Conservation (phyloP, 1,139 yeast species). For the Yamadazyma spencermartinsiae region DNA sequence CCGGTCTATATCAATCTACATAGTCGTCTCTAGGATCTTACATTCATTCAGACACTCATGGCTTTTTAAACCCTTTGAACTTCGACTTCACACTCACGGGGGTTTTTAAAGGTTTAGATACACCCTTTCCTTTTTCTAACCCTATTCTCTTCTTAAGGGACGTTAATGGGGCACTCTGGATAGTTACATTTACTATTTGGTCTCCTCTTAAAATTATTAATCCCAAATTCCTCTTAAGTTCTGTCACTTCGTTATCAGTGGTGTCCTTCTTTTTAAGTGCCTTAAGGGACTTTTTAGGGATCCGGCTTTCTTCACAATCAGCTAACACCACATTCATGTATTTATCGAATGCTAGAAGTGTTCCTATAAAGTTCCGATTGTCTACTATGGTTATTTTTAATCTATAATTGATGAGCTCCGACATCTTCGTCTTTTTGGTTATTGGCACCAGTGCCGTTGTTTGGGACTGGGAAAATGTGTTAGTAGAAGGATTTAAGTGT, state of each 20-base stretch:
- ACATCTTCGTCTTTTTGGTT: conserved; percentile 52
- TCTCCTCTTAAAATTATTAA: conserved; percentile 86
- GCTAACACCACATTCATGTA: conserved; percentile 84
- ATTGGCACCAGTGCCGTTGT: conserved; percentile 4
- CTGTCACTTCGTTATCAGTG: conserved; percentile 28
- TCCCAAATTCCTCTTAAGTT: conserved; percentile 75
- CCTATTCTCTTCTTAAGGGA: conserved; percentile 45
- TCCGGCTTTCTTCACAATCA: conserved; percentile 82
- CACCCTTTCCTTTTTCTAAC: conserved; percentile 47
- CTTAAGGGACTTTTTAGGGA: conserved; percentile 58
- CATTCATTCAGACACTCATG: too few species aligned
- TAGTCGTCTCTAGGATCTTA: too few species aligned
- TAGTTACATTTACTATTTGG: conserved; percentile 77
- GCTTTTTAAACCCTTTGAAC: conserved; percentile 14
- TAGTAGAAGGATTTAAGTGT: conserved; percentile 3
- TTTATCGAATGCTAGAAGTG: conserved; percentile 83
- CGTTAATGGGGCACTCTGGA: conserved; percentile 74
- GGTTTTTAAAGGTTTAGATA: conserved; percentile 40
- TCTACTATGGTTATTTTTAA: conserved; percentile 74
- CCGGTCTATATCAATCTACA: too few species aligned
- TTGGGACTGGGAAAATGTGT: conserved; percentile 5
- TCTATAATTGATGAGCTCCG: conserved; percentile 73
- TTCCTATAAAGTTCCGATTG: conserved; percentile 75
- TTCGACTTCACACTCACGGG: conserved; percentile 23
- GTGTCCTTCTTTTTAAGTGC: conserved; percentile 39